Percentiles rank a stretch among this genome's conserved stretches.
Evolutionary conservation across 441 rosid species (phyloP).

Genomic region (Euphorbia schlechtendalii): DNA sequence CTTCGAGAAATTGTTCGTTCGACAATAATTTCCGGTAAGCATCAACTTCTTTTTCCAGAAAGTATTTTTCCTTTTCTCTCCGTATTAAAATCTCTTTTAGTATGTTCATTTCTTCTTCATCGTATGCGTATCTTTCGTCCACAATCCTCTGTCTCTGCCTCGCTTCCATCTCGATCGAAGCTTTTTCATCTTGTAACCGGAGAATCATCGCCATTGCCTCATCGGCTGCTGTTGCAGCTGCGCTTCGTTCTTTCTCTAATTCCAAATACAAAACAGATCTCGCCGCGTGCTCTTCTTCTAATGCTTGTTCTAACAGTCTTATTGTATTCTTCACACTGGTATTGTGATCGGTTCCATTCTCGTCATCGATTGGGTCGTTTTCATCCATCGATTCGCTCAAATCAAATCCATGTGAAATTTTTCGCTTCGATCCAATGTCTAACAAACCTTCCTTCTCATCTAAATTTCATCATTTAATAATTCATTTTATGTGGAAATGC

Average conservation of each 20-base stretch:
- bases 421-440: slow-evolving; percentile 27
- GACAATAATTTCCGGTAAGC: slow-evolving; percentile 42
- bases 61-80: slow-evolving; percentile 71
- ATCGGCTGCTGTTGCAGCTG: slow-evolving; percentile 20
- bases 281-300: slow-evolving; percentile 31
- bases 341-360: slow-evolving; percentile 25
- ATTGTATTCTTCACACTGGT: slow-evolving; percentile 25
- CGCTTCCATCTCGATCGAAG: slow-evolving; percentile 52
- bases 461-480: slow-evolving; percentile 14
- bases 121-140: slow-evolving; percentile 66
- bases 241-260: slow-evolving; percentile 73
- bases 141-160: slow-evolving; percentile 65
- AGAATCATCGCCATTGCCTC: slow-evolving; percentile 23
- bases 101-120: slow-evolving; percentile 74
- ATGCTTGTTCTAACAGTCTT: slow-evolving; percentile 37
- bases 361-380: slow-evolving; percentile 17
- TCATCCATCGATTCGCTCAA: slow-evolving; percentile 30
- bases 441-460: slow-evolving; percentile 29
- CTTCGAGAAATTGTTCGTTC: slow-evolving; percentile 34
- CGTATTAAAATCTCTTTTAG: slow-evolving; percentile 65
- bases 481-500: neutral
- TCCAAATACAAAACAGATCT: slow-evolving; percentile 44
- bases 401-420: slow-evolving; percentile 30
- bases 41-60: slow-evolving; percentile 71
- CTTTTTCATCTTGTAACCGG: slow-evolving; percentile 52